Conservation (phyloP, 1,139 yeast species). For the Kodamaea ohmeri region DNA sequence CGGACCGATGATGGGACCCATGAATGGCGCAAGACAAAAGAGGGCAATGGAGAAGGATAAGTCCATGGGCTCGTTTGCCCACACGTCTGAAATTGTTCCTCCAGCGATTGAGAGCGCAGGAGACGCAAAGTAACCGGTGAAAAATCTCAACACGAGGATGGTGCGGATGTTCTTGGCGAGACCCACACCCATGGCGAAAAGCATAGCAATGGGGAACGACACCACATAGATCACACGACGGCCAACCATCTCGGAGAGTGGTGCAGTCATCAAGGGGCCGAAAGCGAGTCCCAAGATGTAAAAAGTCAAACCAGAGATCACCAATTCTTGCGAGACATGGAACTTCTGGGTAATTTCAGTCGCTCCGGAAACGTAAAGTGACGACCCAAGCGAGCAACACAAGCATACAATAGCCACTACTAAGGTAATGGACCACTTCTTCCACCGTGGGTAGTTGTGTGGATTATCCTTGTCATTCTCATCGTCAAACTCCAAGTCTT, state of each 20-base stretch:
- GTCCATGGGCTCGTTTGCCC: conserved; percentile 53
- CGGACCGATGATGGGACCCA: conserved; percentile 84
- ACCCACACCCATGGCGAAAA: conserved; percentile 76
- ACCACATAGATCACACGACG: conserved; percentile 59
- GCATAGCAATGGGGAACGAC: conserved; percentile 66
- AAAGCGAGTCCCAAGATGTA: conserved; percentile 68
- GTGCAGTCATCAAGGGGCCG: conserved; percentile 77
- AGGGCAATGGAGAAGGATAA: conserved; percentile 68
- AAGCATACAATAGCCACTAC: conserved; percentile 62
- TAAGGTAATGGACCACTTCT: conserved; percentile 63
- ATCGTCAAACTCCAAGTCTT: conserved; percentile 57
- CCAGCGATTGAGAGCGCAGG: conserved; percentile 88
- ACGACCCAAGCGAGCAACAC: conserved; percentile 69
- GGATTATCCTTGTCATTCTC: conserved; percentile 62
- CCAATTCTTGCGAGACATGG: conserved; percentile 55
- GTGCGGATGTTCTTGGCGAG: conserved; percentile 55
- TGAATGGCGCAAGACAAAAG: conserved; percentile 67
- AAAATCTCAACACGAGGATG: conserved; percentile 67
- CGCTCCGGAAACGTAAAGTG: conserved; percentile 62
- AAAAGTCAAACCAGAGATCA: conserved; percentile 64
- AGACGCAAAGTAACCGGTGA: conserved; percentile 76
- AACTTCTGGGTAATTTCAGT: conserved; percentile 48
- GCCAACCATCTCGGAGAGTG: conserved; percentile 72
- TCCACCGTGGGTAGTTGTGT: conserved; percentile 60
- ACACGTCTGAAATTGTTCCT: conserved; percentile 77